phyloP scores from a whole-genome alignment of 805 yeast genomes.

The Jamesozyma hellenica region DNA sequence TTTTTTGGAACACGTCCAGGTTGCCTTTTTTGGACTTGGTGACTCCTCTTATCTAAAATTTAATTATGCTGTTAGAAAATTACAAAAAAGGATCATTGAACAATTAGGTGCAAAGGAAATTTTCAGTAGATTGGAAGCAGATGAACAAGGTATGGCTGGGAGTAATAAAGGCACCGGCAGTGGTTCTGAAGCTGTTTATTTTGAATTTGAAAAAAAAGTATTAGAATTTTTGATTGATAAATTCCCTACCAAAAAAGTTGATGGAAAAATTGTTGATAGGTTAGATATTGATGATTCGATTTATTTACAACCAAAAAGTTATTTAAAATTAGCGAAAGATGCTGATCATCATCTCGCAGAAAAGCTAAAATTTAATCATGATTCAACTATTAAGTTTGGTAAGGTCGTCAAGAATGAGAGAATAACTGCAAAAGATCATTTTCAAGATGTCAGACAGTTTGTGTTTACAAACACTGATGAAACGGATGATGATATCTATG shows the following conservation, averaged over 20 bases:
- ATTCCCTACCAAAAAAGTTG: constrained; percentile 31
- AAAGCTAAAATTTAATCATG: constrained; percentile 12
- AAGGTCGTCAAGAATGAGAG: constrained; percentile 42
- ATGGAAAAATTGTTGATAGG: constrained; percentile 14
- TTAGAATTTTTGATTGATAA: constrained; percentile 28
- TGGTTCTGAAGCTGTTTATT: constrained; percentile 60
- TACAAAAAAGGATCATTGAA: constrained; percentile 57
- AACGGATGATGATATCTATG: constrained; percentile 28
- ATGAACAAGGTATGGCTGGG: constrained; percentile 72
- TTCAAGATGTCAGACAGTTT: constrained; percentile 79
- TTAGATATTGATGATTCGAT: constrained; percentile 15
- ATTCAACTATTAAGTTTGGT: constrained; percentile 30
- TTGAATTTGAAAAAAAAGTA: constrained; percentile 57
- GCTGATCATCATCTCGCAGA: background rate
- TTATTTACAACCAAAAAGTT: constrained; percentile 23
- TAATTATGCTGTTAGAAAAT: constrained; percentile 77
- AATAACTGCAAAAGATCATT: constrained; percentile 62
- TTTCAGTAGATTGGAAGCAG: constrained; percentile 74
- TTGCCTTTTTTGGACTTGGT: constrained; percentile 83
- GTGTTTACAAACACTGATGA: constrained; percentile 28
- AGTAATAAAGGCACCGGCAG: constrained; percentile 27
- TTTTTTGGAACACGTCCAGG: constrained; percentile 48
- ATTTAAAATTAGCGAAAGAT: constrained; percentile 8
- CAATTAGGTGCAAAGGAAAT: constrained; percentile 78
- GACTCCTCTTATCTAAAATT: constrained; percentile 85